These are phyloP conservation scores for Otatea glauca DNA, from an alignment of 176 grass and related monocot species.

Conservation along the genomic window DNA sequence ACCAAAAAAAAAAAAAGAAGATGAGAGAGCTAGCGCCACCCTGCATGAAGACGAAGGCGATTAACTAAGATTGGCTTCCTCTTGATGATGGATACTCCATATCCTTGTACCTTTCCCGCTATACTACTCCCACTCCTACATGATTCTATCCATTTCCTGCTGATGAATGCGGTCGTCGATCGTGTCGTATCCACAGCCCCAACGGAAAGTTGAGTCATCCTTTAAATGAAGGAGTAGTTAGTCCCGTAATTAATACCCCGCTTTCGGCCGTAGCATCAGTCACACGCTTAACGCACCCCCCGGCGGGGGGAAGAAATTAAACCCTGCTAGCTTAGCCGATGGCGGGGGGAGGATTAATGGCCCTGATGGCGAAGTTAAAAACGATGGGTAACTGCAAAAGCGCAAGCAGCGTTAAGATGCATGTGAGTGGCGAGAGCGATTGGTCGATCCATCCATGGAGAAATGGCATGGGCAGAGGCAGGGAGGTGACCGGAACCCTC, in stretches of 20 bases:
- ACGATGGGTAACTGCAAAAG: constrained; percentile 62
- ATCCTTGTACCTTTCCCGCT: neutral
- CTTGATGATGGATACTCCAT: neutral
- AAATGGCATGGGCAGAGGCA: neutral
- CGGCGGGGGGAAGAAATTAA: neutral
- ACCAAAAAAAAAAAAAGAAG: neutral
- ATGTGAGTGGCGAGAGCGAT: constrained; percentile 53
- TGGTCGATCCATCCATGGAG: neutral
- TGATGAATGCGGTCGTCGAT: constrained; percentile 48
- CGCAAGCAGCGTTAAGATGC: constrained; percentile 51
- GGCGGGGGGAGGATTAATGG: constrained; percentile 13
- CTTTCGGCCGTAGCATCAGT: constrained; percentile 46
- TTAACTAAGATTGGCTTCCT: neutral
- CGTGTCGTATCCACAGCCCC: constrained; percentile 39
- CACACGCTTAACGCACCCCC: neutral
- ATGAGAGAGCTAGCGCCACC: neutral
- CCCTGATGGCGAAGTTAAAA: constrained; percentile 42
- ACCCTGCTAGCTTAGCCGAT: neutral
- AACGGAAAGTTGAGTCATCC: constrained; percentile 39
- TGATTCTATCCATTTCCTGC: neutral
- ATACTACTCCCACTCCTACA: neutral
- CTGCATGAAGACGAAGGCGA: neutral
- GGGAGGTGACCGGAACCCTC: constrained; percentile 43
- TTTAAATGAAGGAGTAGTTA: constrained; percentile 25
- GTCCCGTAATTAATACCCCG: constrained; percentile 4